Percentiles rank a stretch among this genome's conserved stretches.
phyloP scores from a whole-genome alignment of 1,284 basidiomycete species.

The Trametes polyzona region DNA sequence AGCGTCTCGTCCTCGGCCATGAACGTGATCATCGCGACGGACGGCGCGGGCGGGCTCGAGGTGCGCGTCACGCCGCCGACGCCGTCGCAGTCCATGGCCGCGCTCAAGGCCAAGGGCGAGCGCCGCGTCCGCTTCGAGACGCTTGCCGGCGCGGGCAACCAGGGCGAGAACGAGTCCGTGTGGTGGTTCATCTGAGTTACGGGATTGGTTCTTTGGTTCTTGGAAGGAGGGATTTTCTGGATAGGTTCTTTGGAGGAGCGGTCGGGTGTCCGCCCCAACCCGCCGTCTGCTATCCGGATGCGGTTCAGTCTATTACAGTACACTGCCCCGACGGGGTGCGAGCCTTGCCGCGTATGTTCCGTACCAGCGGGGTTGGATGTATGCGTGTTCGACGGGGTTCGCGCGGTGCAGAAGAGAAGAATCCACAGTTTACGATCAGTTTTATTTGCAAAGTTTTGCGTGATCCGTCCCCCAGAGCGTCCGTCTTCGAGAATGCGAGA shows the following conservation, averaged over 20 bases:
- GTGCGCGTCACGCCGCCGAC: constrained; percentile 31
- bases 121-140: constrained; percentile 18
- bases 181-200: constrained; percentile 32
- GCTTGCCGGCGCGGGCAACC: constrained; percentile 18
- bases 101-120: constrained; percentile 1
- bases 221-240: no score
- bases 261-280: no score
- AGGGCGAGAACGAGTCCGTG: constrained; percentile 26
- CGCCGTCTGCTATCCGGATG: no score
- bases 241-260: no score
- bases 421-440: no score
- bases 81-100: constrained; percentile 14
- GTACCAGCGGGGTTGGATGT: not conserved
- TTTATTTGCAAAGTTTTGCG: no score
- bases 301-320: not conserved
- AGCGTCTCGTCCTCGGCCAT: constrained; percentile 18
- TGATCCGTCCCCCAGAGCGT: not conserved
- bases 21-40: constrained; percentile 23
- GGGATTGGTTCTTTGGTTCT: no score
- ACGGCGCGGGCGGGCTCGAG: constrained; percentile 25
- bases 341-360: not conserved
- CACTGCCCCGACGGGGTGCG: not conserved
- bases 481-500: not conserved
- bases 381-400: constrained; percentile 7
- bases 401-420: no score